These are phyloP conservation scores for Pelargonium cotyledonis DNA, from an alignment of 441 rosid species.

Conservation along the genomic window DNA sequence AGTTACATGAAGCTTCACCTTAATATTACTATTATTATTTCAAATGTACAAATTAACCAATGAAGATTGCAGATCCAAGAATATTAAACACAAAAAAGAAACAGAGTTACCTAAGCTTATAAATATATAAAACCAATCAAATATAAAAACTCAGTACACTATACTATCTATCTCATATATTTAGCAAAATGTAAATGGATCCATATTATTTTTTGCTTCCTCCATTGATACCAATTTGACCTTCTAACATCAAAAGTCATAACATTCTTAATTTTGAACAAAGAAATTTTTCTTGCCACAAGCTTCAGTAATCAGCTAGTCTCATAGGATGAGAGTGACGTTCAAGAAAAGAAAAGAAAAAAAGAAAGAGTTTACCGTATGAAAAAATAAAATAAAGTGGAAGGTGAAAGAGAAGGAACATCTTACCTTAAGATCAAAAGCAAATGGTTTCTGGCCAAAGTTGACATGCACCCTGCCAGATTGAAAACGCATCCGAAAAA, in stretches of 20 bases:
- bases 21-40: not conserved
- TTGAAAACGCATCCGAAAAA: conserved; percentile 18
- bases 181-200: not conserved
- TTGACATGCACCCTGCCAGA: conserved; percentile 73
- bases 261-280: not conserved
- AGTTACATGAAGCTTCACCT: no score
- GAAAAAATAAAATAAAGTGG: conserved; percentile 6
- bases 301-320: not conserved
- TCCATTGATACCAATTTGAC: not conserved
- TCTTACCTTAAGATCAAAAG: conserved; percentile 72
- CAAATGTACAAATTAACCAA: not conserved
- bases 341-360: not conserved
- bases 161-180: not conserved
- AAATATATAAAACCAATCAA: no score
- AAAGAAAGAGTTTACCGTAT: conserved; percentile 9
- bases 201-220: not conserved
- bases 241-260: not conserved
- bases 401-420: conserved; percentile 8
- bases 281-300: not conserved
- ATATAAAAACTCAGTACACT: no score
- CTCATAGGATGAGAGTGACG: not conserved
- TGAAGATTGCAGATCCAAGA: no score
- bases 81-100: no score
- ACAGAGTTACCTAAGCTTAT: no score
- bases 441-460: conserved; percentile 71